phyloP scores from a whole-genome alignment of 2,329 filamentous ascomycete genomes.

The Emmonsia crescens region DNA sequence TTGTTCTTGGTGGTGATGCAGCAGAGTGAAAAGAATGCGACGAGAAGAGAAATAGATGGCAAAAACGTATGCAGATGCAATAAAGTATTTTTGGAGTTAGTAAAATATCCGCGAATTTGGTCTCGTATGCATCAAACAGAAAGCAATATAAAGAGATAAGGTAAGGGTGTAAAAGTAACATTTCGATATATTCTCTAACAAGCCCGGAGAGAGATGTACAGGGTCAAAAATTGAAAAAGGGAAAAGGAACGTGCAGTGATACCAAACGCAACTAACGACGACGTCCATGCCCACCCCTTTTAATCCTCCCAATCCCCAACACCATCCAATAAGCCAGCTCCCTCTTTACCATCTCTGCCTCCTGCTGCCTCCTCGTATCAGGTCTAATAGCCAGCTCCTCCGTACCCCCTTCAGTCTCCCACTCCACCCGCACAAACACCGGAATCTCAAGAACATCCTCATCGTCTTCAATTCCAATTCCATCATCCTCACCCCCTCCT shows the following conservation, averaged over 20 bases:
- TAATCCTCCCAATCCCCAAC: slow-evolving; percentile 74
- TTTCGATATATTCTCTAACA: background rate
- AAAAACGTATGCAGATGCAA: background rate
- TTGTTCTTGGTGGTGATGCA: background rate
- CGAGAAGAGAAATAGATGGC: background rate
- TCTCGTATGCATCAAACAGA: background rate
- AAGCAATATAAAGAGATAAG: background rate
- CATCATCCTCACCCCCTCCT: slow-evolving; percentile 16
- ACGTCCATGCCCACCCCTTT: slow-evolving; percentile 14
- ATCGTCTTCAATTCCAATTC: slow-evolving; percentile 36
- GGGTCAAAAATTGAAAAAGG: background rate
- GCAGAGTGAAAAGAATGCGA: background rate
- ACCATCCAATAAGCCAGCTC: slow-evolving; percentile 96
- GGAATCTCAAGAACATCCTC: slow-evolving; percentile 74
- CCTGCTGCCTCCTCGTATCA: slow-evolving; percentile 34
- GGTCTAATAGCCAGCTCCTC: slow-evolving; percentile 22
- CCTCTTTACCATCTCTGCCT: slow-evolving; percentile 61
- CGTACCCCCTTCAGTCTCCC: slow-evolving; percentile 55
- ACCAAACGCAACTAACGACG: slow-evolving; percentile 4
- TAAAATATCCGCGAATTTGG: background rate
- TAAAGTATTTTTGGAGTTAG: background rate
- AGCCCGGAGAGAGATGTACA: background rate
- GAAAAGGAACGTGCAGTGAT: background rate
- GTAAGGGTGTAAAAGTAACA: background rate
- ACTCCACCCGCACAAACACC: slow-evolving; percentile 85